Conservation (phyloP, 2,329 filamentous ascomycete species). For the Colletotrichum euphorbiae region DNA sequence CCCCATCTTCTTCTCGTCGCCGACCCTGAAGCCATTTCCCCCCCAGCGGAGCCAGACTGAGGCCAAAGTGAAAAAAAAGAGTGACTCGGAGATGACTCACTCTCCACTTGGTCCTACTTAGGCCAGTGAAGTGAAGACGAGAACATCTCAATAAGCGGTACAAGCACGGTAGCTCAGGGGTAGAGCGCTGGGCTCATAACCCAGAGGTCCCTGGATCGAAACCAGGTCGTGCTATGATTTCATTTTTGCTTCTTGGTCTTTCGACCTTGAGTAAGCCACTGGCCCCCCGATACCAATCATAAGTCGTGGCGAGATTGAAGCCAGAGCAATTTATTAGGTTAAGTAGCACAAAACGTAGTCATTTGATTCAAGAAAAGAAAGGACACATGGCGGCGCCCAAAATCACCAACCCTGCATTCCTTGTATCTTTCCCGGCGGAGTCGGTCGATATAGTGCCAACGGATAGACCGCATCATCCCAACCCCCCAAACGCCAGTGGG, state of each 20-base stretch:
- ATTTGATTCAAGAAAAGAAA: too few relatives aligned
- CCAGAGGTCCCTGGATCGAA: constrained; percentile 40
- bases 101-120: not conserved
- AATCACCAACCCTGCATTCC: too few relatives aligned
- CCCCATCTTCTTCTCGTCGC: constrained; percentile 29
- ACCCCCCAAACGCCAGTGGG: not conserved
- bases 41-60: constrained; percentile 22
- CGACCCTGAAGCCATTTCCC: constrained; percentile 24
- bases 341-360: too few relatives aligned
- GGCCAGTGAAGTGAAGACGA: too few relatives aligned
- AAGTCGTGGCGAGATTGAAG: too few relatives aligned
- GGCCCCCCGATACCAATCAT: too few relatives aligned
- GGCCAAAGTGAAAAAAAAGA: not conserved
- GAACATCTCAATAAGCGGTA: not conserved
- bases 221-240: constrained; percentile 29
- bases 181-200: constrained; percentile 40
- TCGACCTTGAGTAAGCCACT: not conserved
- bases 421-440: too few relatives aligned
- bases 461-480: not conserved
- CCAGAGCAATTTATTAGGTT: too few relatives aligned
- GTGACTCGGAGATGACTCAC: constrained; percentile 1
- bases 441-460: too few relatives aligned
- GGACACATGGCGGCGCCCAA: too few relatives aligned
- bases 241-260: not conserved
- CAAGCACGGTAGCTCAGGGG: constrained; percentile 39